phyloP scores from a whole-genome alignment of 1,284 basidiomycete genomes.

The Puccinia coronata region DNA sequence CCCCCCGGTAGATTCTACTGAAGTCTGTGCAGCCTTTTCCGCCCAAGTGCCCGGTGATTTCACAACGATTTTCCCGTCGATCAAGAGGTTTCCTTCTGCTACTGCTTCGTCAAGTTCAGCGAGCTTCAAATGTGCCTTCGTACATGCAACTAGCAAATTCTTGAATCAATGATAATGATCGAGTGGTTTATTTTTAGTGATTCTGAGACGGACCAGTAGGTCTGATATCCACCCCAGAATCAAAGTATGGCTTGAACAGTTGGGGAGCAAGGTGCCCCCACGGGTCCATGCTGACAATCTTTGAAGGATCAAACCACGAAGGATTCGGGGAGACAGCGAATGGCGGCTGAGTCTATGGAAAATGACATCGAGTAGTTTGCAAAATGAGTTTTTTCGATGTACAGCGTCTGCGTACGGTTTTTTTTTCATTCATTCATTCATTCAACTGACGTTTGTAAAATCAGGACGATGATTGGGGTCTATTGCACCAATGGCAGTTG shows the following conservation, averaged over 20 bases:
- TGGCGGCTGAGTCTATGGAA: conserved; percentile 89
- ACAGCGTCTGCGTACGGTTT: neutral
- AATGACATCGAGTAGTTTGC: conserved; percentile 59
- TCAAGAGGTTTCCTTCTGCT: conserved; percentile 68
- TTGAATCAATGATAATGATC: conserved; percentile 70
- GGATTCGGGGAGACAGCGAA: conserved; percentile 78
- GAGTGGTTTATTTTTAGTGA: conserved; percentile 65
- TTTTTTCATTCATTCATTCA: too few species aligned
- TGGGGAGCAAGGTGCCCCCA: conserved; percentile 87
- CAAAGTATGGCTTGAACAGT: conserved; percentile 66
- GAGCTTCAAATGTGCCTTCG: conserved; percentile 79
- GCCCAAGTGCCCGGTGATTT: conserved; percentile 61
- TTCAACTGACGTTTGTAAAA: conserved; percentile 36
- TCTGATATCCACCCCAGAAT: conserved; percentile 57
- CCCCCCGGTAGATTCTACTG: conserved; percentile 21
- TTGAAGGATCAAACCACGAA: conserved; percentile 74
- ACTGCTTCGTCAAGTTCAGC: conserved; percentile 85
- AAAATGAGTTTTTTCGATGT: neutral
- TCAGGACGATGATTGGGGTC: conserved; percentile 66
- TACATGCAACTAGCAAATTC: conserved; percentile 80
- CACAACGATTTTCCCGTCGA: conserved; percentile 83
- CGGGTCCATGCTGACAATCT: conserved; percentile 93
- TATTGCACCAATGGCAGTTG: conserved; percentile 86
- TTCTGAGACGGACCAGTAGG: conserved; percentile 45
- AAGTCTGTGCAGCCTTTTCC: conserved; percentile 62